Evolutionary conservation across 768 basidiomycete species (phyloP).

Genomic region (Rhodosporidiobolus sp.): DNA sequence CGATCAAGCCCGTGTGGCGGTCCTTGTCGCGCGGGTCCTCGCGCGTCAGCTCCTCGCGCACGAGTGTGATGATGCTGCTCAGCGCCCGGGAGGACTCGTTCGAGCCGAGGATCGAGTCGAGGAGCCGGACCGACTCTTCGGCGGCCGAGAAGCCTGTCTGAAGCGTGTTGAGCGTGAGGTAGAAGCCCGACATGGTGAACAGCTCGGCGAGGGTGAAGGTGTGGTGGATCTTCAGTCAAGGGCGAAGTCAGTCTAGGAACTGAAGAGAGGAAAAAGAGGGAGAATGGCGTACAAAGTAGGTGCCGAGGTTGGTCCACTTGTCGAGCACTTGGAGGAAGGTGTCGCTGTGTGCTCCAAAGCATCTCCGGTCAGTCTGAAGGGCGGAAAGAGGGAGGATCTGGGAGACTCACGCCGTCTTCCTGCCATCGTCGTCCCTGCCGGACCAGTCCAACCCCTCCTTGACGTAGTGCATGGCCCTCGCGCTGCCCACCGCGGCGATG

Average conservation of each 20-base stretch:
- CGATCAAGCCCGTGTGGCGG: background rate
- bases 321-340: constrained; percentile 48
- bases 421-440: constrained; percentile 38
- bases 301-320: constrained; percentile 50
- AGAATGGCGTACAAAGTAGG: constrained; percentile 45
- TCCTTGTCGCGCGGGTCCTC: constrained; percentile 43
- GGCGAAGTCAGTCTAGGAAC: background rate
- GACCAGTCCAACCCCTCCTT: constrained; percentile 40
- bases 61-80: constrained; percentile 49
- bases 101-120: constrained; percentile 48
- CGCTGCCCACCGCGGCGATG: constrained; percentile 48
- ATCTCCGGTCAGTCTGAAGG: too few relatives aligned
- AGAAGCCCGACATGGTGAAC: constrained; percentile 51
- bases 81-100: constrained; percentile 51
- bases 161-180: constrained; percentile 47
- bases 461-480: constrained; percentile 47
- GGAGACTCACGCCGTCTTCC: constrained; percentile 27
- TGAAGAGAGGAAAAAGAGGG: background rate
- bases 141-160: constrained; percentile 46
- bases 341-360: constrained; percentile 31
- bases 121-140: constrained; percentile 43
- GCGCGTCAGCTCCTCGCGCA: constrained; percentile 47
- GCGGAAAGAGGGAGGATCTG: background rate
- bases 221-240: constrained; percentile 42
- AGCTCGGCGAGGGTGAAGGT: constrained; percentile 51